Conservation (phyloP, 768 basidiomycete genomes). For the Sistotremastrum suecicum region DNA sequence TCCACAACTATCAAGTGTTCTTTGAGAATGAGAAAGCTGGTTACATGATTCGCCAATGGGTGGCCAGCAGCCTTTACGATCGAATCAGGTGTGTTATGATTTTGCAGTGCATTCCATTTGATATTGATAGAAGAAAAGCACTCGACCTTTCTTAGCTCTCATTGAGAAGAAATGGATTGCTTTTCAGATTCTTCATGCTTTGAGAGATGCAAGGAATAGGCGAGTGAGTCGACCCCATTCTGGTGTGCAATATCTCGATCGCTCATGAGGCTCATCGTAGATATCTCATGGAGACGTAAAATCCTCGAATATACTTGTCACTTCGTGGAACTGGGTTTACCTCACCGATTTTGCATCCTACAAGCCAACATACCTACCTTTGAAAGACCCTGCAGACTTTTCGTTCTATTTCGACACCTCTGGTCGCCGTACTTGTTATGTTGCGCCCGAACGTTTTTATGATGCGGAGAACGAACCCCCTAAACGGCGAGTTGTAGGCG, state of each 20-base stretch:
- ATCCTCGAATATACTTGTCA: slow-evolving; percentile 91
- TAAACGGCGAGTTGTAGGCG: slow-evolving; percentile 34
- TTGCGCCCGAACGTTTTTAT: slow-evolving; percentile 94
- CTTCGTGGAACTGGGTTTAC: slow-evolving; percentile 92
- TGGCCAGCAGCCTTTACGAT: slow-evolving; percentile 89
- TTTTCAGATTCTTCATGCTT: slow-evolving; percentile 78
- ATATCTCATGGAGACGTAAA: slow-evolving; percentile 98
- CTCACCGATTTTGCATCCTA: slow-evolving; percentile 91
- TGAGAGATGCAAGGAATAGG: slow-evolving; percentile 69
- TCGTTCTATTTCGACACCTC: slow-evolving; percentile 97
- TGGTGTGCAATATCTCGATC: background rate
- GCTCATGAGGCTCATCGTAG: slow-evolving; percentile 16
- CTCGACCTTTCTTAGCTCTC: slow-evolving; percentile 80
- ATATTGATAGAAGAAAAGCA: slow-evolving; percentile 32
- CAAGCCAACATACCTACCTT: slow-evolving; percentile 90
- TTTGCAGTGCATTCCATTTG: background rate
- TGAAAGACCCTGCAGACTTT: slow-evolving; percentile 95
- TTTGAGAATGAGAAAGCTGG: slow-evolving; percentile 95
- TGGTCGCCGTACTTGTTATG: slow-evolving; percentile 83
- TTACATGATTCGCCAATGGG: slow-evolving; percentile 89
- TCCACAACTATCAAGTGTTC: slow-evolving; percentile 79
- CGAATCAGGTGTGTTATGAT: slow-evolving; percentile 67
- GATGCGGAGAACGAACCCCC: slow-evolving; percentile 53
- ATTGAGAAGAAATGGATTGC: slow-evolving; percentile 98
- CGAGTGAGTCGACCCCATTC: slow-evolving; percentile 22